Evolutionary conservation across 192 early-diverging fungal species (phyloP).

Genomic region (Linnemannia zychae): DNA sequence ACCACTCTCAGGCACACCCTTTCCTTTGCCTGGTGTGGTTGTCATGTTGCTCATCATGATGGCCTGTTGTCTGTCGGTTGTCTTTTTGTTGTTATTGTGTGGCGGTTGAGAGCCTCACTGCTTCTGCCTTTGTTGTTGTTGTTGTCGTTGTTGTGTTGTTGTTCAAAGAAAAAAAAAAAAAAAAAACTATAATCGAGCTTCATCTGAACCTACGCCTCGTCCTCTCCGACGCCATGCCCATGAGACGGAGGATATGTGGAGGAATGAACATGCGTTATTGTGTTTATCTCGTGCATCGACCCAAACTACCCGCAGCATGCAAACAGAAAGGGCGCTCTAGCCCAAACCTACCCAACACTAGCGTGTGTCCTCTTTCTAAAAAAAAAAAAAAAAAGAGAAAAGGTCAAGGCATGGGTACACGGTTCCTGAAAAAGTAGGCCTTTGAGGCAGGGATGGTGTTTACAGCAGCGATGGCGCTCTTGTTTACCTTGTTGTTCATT

Average conservation of each 20-base stretch:
- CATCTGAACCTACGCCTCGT: neutral
- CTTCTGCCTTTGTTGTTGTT: too few species aligned
- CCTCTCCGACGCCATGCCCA: neutral
- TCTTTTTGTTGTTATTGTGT: neutral
- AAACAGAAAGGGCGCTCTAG: neutral
- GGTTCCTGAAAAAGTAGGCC: neutral
- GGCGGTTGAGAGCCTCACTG: neutral
- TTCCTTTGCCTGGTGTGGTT: neutral
- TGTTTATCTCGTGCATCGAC: neutral
- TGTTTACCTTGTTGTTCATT: neutral
- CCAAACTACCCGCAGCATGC: neutral
- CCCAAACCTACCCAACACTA: neutral
- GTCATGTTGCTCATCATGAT: neutral
- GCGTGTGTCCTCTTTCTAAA: neutral
- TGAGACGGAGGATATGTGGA: neutral
- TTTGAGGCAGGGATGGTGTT: neutral
- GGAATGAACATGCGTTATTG: neutral
- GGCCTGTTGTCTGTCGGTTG: neutral
- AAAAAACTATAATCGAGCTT: neutral
- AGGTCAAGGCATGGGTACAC: neutral
- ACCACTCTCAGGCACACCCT: neutral
- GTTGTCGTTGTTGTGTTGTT: neutral
- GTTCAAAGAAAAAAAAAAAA: neutral
- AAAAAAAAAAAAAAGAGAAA: too few species aligned
- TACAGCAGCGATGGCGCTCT: neutral